Conservation (phyloP, 2,329 filamentous ascomycete species). For the Ceratocystis lukuohia region DNA sequence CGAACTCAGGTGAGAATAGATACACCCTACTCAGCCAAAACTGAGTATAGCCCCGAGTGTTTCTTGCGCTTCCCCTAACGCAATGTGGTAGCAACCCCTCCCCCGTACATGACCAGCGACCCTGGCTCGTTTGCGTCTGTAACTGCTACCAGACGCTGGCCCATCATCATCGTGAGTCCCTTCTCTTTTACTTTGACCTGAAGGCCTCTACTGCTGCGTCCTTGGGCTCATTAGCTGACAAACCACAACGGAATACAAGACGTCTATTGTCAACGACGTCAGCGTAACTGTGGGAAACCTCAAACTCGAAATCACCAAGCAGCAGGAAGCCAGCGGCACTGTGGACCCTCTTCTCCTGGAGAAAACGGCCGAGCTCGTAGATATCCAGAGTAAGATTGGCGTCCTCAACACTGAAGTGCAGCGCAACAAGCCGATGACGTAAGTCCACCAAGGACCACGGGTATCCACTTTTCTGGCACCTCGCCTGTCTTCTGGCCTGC, state of each 20-base stretch:
- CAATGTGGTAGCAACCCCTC: slow-evolving; percentile 31
- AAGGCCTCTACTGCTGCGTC: background rate
- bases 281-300: slow-evolving; percentile 55
- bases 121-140: slow-evolving; percentile 73
- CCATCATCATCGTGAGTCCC: slow-evolving; percentile 65
- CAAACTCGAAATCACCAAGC: slow-evolving; percentile 47
- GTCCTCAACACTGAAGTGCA: slow-evolving; percentile 89
- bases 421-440: slow-evolving; percentile 71
- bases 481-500: no score
- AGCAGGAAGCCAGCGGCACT: background rate
- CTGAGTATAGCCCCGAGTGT: background rate
- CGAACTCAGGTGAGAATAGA: background rate
- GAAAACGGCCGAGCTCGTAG: slow-evolving; percentile 12
- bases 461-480: background rate
- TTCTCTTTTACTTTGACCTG: background rate
- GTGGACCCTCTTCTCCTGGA: slow-evolving; percentile 5
- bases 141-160: slow-evolving; percentile 82
- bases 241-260: slow-evolving; percentile 37
- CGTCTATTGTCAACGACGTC: slow-evolving; percentile 86
- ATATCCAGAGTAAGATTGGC: slow-evolving; percentile 72
- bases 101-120: slow-evolving; percentile 66
- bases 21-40: background rate
- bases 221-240: background rate
- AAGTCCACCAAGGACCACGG: slow-evolving; percentile 20
- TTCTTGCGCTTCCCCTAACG: background rate